These are phyloP conservation scores for Beta macrorhiza DNA, from an alignment of 179 eudicot species.

Conservation along the genomic window DNA sequence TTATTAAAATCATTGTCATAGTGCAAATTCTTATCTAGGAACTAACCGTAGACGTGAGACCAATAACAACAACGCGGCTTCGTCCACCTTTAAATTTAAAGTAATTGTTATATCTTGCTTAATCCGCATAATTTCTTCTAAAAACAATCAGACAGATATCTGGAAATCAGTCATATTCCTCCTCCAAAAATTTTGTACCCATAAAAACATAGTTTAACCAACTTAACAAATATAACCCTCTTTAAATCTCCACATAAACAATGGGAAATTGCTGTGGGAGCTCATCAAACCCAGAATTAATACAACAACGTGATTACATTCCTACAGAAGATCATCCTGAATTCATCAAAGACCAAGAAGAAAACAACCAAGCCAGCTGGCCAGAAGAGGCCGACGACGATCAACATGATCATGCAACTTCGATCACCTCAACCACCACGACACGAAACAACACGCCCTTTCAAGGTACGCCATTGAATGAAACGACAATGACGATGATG, in stretches of 20 bases:
- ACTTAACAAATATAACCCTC: too few relatives aligned
- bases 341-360: not conserved
- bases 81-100: too few relatives aligned
- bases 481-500: not conserved
- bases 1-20: too few relatives aligned
- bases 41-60: too few relatives aligned
- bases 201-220: too few relatives aligned
- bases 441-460: slow-evolving; percentile 12
- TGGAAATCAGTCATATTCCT: too few relatives aligned
- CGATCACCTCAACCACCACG: not conserved
- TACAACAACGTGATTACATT: slow-evolving; percentile 5
- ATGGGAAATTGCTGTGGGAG: slow-evolving; percentile 32
- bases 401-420: not conserved
- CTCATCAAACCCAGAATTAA: not conserved
- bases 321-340: not conserved
- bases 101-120: too few relatives aligned
- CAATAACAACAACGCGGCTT: too few relatives aligned
- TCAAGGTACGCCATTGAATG: slow-evolving; percentile 11
- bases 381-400: not conserved
- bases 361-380: not conserved
- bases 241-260: not conserved
- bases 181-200: too few relatives aligned
- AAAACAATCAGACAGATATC: too few relatives aligned
- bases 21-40: too few relatives aligned
- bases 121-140: too few relatives aligned